phyloP scores from a whole-genome alignment of 768 basidiomycete genomes.

The Rubroboletus pulcherrimus region DNA sequence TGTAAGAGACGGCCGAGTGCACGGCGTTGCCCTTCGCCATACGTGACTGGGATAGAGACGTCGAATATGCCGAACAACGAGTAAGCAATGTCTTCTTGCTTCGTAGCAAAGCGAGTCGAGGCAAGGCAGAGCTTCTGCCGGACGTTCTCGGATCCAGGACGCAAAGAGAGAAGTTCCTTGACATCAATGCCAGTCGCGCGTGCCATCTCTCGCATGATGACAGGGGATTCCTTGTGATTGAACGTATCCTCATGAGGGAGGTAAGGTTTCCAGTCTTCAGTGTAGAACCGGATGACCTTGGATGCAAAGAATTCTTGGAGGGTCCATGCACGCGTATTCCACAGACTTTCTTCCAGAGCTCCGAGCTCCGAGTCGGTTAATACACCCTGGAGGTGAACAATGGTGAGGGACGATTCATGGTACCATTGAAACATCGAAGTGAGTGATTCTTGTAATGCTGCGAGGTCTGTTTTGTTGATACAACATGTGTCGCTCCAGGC shows the following conservation, averaged over 20 bases:
- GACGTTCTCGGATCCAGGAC: conserved; percentile 12
- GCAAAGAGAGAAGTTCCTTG: conserved; percentile 7
- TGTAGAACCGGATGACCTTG: conserved; percentile 21
- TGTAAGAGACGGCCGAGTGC: conserved; percentile 23
- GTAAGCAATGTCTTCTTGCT: conserved; percentile 25
- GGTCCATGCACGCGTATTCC: conserved; percentile 27
- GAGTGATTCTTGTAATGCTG: conserved; percentile 21
- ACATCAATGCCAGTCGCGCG: conserved; percentile 9
- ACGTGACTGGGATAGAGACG: conserved; percentile 14
- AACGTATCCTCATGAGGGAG: neutral
- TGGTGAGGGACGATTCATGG: conserved; percentile 20
- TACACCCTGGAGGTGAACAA: conserved; percentile 22
- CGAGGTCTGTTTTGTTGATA: conserved; percentile 17
- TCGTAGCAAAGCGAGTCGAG: conserved; percentile 20
- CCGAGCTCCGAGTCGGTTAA: conserved; percentile 2
- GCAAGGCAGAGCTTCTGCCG: conserved; percentile 21
- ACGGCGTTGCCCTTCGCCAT: conserved; percentile 24
- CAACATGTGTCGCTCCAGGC: conserved; percentile 27
- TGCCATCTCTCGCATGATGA: conserved; percentile 21
- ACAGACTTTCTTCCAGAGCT: conserved; percentile 11
- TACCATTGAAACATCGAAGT: conserved; percentile 30
- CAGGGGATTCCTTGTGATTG: conserved; percentile 19
- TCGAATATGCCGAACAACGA: conserved; percentile 27
- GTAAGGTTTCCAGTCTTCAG: conserved; percentile 22
- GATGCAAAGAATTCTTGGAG: conserved; percentile 26